A percentile compares a stretch with the other conserved stretches of the same genome.
These are phyloP conservation scores for Mycena chlorophos DNA, from an alignment of 768 basidiomycete genomes.

Conservation along the genomic window DNA sequence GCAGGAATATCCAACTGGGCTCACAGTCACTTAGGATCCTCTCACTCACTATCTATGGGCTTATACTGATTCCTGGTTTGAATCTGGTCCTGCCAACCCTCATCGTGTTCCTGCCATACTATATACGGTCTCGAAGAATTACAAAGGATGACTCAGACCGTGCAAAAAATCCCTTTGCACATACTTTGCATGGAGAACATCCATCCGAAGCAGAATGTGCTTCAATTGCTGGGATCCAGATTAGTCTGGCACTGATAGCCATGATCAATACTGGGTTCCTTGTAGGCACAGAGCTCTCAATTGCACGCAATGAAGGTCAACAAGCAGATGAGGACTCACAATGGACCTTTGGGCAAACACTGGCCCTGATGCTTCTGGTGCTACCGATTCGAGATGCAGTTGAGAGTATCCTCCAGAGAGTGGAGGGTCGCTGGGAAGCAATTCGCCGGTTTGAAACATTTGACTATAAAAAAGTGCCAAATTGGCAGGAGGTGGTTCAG, in stretches of 20 bases:
- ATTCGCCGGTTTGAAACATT: too few relatives aligned
- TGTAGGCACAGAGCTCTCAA: background rate
- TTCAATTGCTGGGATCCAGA: background rate
- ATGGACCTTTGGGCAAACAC: background rate
- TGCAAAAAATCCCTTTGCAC: too few relatives aligned
- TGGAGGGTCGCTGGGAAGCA: too few relatives aligned
- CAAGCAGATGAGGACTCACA: background rate
- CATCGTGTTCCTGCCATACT: background rate
- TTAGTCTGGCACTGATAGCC: background rate
- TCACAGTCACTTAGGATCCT: background rate
- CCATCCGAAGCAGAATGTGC: background rate
- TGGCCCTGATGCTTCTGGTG: background rate
- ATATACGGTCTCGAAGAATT: background rate
- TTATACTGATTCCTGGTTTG: background rate
- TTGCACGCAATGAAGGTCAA: background rate
- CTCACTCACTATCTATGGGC: background rate
- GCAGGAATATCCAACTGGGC: background rate
- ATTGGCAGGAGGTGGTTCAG: too few relatives aligned
- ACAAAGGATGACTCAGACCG: background rate
- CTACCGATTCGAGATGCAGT: too few relatives aligned
- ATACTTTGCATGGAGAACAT: too few relatives aligned
- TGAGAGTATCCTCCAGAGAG: too few relatives aligned
- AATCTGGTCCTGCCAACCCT: background rate
- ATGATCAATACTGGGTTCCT: background rate
- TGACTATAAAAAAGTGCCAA: too few relatives aligned